Evolutionary conservation across 1,139 yeast species (phyloP).

Genomic region (Geotrichum restrictum): DNA sequence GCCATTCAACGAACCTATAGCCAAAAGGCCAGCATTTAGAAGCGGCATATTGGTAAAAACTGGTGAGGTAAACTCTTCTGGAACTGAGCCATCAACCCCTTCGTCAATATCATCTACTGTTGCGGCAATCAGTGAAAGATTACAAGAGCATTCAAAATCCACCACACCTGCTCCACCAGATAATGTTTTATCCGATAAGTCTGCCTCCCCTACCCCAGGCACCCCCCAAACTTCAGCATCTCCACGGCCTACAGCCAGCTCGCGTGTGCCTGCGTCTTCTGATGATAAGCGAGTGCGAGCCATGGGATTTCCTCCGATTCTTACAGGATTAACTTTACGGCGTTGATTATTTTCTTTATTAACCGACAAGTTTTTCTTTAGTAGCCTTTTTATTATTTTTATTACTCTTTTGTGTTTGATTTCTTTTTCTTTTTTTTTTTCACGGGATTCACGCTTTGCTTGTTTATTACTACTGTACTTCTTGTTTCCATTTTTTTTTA

Average conservation of each 20-base stretch:
- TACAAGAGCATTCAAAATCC: conserved; percentile 4
- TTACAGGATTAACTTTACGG: conserved; percentile 26
- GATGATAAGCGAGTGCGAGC: conserved; percentile 30
- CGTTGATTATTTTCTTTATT: conserved; percentile 13
- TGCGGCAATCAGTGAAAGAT: not conserved
- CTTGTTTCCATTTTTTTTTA: too few relatives aligned
- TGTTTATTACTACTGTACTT: too few relatives aligned
- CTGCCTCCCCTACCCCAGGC: conserved; percentile 5
- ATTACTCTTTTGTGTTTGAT: conserved; percentile 18
- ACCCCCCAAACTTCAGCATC: conserved; percentile 14
- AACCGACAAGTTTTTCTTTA: not conserved
- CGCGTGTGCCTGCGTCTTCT: conserved; percentile 14
- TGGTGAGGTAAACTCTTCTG: not conserved
- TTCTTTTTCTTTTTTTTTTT: conserved; percentile 3
- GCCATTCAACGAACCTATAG: conserved; percentile 13
- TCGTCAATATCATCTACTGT: conserved; percentile 6
- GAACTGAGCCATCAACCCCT: conserved; percentile 1
- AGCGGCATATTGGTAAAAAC: not conserved
- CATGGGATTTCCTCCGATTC: conserved; percentile 35
- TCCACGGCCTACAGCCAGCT: conserved; percentile 26
- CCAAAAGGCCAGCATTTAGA: conserved; percentile 3
- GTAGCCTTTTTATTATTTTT: not conserved
- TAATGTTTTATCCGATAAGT: conserved; percentile 24
- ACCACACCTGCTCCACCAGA: not conserved
- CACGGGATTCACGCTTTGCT: not conserved